Evolutionary conservation across 495 filamentous ascomycete species (phyloP).

Genomic region (Tirmania nivea): DNA sequence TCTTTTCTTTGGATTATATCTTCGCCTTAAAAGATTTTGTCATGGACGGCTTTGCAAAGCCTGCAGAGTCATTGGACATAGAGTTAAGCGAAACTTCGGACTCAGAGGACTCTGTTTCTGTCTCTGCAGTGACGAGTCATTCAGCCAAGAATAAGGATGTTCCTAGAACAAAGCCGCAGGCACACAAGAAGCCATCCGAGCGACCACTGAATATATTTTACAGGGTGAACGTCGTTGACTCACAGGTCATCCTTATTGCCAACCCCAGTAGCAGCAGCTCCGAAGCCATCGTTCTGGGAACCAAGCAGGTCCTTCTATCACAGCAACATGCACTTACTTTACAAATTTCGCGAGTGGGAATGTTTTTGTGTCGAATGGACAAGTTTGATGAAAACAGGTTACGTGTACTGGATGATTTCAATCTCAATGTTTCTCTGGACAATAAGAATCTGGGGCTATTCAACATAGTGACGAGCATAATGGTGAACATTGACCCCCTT

Average conservation of each 20-base stretch:
- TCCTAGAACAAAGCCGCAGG: neutral
- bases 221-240: constrained; percentile 81
- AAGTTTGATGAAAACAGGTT: constrained; percentile 69
- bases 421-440: constrained; percentile 71
- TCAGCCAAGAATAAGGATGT: neutral
- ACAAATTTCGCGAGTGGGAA: constrained; percentile 78
- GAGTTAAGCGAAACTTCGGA: constrained; percentile 16
- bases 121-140: neutral
- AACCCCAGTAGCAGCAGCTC: constrained; percentile 77
- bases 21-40: constrained; percentile 73
- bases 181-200: constrained; percentile 16
- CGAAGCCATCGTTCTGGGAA: constrained; percentile 85
- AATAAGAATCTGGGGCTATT: constrained; percentile 31
- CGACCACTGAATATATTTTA: constrained; percentile 54
- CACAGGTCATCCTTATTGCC: constrained; percentile 84
- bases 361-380: constrained; percentile 98
- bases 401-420: constrained; percentile 89
- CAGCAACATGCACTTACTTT: constrained; percentile 86
- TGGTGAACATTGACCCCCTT: constrained; percentile 72
- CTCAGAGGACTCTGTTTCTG: constrained; percentile 2
- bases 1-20: constrained; percentile 85
- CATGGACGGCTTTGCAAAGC: constrained; percentile 13
- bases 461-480: constrained; percentile 43
- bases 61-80: constrained; percentile 3
- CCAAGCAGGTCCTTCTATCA: constrained; percentile 78